phyloP scores from a whole-genome alignment of 148 eudicot species.

The Chenopodium quinoa region DNA sequence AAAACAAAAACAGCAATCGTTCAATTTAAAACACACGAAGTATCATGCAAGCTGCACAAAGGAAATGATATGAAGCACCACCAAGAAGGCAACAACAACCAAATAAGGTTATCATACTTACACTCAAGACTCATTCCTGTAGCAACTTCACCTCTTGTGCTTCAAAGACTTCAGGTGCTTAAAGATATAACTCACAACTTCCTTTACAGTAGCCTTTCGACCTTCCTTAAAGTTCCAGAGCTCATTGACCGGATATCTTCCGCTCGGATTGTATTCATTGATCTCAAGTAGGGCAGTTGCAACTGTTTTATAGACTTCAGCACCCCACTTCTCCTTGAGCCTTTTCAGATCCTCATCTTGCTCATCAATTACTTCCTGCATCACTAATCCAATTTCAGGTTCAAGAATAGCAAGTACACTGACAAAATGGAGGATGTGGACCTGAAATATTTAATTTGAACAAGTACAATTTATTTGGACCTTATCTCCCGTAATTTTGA shows the following conservation, averaged over 20 bases:
- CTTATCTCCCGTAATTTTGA: conserved; percentile 28
- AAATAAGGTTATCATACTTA: neutral
- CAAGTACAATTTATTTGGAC: neutral
- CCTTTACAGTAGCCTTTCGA: conserved; percentile 64
- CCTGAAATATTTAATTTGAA: neutral
- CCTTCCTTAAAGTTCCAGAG: conserved; percentile 62
- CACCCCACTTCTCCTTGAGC: conserved; percentile 51
- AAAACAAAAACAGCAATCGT: too few relatives aligned
- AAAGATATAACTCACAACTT: conserved; percentile 44
- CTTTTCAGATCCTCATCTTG: conserved; percentile 44
- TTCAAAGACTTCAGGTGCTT: conserved; percentile 40
- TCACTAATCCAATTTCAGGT: neutral
- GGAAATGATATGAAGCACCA: neutral
- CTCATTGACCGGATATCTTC: conserved; percentile 49
- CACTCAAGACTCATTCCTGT: neutral
- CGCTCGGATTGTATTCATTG: conserved; percentile 72
- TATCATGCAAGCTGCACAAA: conserved; percentile 1
- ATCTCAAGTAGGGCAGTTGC: conserved; percentile 46
- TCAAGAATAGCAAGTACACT: neutral
- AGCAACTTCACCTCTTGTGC: conserved; percentile 32
- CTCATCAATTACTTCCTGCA: conserved; percentile 44
- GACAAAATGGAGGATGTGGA: neutral
- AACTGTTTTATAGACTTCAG: conserved; percentile 42
- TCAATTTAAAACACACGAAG: neutral
- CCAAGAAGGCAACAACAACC: neutral